Conservation (phyloP, 176 grass and related monocot genomes). For the Puccinellia tenuiflora region DNA sequence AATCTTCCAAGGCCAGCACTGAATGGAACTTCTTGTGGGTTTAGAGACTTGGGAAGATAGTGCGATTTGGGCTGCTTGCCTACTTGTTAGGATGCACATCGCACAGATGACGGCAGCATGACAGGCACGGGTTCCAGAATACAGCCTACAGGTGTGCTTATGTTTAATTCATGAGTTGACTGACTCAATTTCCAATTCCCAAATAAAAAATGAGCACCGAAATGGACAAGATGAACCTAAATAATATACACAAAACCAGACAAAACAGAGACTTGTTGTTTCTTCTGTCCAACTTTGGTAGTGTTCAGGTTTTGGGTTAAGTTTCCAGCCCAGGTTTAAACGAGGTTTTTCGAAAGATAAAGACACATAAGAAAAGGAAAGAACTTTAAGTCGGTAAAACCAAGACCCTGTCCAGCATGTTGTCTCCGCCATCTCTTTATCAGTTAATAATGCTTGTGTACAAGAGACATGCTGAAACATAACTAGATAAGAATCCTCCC, state of each 20-base stretch:
- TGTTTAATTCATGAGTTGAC: neutral
- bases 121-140: neutral
- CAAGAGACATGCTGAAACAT: neutral
- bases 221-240: neutral
- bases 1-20: neutral
- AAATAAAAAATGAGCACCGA: neutral
- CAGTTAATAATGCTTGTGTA: neutral
- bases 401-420: neutral
- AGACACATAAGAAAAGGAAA: neutral
- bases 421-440: neutral
- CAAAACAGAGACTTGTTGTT: neutral
- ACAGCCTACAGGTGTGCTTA: neutral
- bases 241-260: neutral
- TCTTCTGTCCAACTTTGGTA: neutral
- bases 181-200: neutral
- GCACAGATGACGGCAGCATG: neutral
- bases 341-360: neutral
- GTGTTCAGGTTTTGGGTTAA: neutral
- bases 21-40: neutral
- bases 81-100: neutral
- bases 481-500: neutral
- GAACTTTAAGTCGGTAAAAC: slow-evolving; percentile 4
- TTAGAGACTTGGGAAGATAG: neutral
- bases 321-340: neutral
- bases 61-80: neutral